Evolutionary conservation across 495 filamentous ascomycete genomes (phyloP).

Genomic region (Hypoxylon intermedium): DNA sequence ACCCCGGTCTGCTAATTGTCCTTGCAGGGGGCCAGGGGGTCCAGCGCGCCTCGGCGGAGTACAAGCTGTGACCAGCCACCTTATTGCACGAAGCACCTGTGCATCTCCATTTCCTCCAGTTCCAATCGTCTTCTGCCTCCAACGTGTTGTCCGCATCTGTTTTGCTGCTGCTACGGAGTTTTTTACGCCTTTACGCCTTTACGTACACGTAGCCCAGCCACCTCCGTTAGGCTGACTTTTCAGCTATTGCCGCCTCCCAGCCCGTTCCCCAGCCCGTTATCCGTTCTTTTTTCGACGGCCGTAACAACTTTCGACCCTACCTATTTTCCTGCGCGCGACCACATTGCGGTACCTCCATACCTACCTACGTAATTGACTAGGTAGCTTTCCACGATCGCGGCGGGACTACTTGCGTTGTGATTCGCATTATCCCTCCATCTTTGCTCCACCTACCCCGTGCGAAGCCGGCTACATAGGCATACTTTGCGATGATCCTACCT

Average conservation of each 20-base stretch:
- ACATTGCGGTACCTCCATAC: not conserved
- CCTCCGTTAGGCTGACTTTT: slow-evolving; percentile 7
- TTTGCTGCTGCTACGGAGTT: slow-evolving; percentile 4
- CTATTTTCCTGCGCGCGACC: not conserved
- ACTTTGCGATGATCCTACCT: slow-evolving; percentile 41
- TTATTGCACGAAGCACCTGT: slow-evolving; percentile 12
- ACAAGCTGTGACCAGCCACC: slow-evolving; percentile 33
- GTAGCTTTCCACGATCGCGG: slow-evolving; percentile 9
- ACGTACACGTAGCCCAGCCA: slow-evolving; percentile 33
- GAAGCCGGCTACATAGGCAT: slow-evolving; percentile 29
- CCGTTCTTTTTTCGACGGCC: too few species aligned
- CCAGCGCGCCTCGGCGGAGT: slow-evolving; percentile 7
- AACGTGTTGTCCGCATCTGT: slow-evolving; percentile 12
- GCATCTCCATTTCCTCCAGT: slow-evolving; percentile 3
- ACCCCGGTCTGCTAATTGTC: slow-evolving; percentile 13
- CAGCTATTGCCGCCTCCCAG: slow-evolving; percentile 9
- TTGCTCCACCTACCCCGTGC: slow-evolving; percentile 35
- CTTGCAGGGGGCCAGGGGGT: slow-evolving; percentile 19
- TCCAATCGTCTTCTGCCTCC: slow-evolving; percentile 18
- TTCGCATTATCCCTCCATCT: slow-evolving; percentile 11
- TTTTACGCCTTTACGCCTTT: not conserved
- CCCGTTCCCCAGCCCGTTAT: slow-evolving; percentile 26
- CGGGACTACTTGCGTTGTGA: slow-evolving; percentile 23
- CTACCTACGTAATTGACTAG: slow-evolving; percentile 13
- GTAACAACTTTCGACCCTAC: slow-evolving; percentile 3